These are phyloP conservation scores for Sphaerulina musiva DNA, from an alignment of 2,329 filamentous ascomycete species.

Conservation along the genomic window DNA sequence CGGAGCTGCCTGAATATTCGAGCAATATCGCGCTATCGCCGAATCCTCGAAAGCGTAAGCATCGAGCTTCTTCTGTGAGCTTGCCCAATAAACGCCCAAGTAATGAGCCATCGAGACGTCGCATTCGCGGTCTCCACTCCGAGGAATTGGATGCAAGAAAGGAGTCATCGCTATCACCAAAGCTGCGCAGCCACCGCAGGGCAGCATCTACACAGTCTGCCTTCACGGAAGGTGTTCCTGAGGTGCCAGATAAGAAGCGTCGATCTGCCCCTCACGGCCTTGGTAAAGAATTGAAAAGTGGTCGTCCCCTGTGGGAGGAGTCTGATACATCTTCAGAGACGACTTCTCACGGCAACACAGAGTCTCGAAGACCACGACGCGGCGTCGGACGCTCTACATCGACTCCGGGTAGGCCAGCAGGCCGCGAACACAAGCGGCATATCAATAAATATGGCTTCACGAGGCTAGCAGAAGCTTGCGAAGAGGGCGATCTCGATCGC, in stretches of 20 bases:
- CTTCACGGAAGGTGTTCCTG: conserved; percentile 47
- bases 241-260: conserved; percentile 25
- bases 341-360: conserved; percentile 54
- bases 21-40: conserved; percentile 23
- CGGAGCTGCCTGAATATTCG: conserved; percentile 24
- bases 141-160: conserved; percentile 21
- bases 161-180: conserved; percentile 55
- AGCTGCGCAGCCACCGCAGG: conserved; percentile 53
- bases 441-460: conserved; percentile 91
- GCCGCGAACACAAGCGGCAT: conserved; percentile 66
- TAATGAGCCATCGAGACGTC: conserved; percentile 26
- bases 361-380: conserved; percentile 53
- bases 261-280: conserved; percentile 48
- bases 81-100: conserved; percentile 32
- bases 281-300: conserved; percentile 28
- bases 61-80: conserved; percentile 32
- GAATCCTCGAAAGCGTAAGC: conserved; percentile 36
- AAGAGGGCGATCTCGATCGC: conserved; percentile 71
- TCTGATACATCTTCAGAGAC: conserved; percentile 49
- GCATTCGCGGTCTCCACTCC: conserved; percentile 26
- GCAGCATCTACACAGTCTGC: conserved; percentile 60
- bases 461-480: conserved; percentile 79
- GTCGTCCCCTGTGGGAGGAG: conserved; percentile 50
- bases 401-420: conserved; percentile 49
- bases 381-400: conserved; percentile 46